Percentiles rank a stretch among this genome's conserved stretches.
phyloP scores from a whole-genome alignment of 768 basidiomycete genomes.

The Phaffia tasmanica region DNA sequence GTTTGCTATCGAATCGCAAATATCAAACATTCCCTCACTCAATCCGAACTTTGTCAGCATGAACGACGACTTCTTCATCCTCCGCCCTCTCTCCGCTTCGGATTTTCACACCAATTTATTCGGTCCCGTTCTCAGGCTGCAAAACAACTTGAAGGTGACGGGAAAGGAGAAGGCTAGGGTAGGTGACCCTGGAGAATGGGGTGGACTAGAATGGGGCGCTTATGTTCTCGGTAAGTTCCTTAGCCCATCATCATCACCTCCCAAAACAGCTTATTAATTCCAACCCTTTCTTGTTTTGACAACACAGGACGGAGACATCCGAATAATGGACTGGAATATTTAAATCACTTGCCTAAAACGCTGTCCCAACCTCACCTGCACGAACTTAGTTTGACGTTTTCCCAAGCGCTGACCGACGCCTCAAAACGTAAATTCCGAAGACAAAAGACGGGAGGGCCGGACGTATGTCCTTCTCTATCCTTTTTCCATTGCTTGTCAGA shows the following conservation, averaged over 20 bases:
- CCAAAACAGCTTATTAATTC: background rate
- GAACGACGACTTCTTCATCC: conserved; percentile 25
- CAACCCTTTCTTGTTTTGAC: too few species aligned
- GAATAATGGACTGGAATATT: background rate
- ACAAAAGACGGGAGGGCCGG: conserved; percentile 19
- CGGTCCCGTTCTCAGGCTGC: conserved; percentile 20
- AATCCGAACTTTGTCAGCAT: conserved; percentile 18
- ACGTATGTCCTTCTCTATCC: conserved; percentile 17
- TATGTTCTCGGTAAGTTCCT: conserved; percentile 6
- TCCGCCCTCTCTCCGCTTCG: conserved; percentile 4
- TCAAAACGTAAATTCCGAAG: conserved; percentile 13
- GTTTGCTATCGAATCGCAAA: conserved; percentile 24
- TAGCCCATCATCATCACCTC: background rate
- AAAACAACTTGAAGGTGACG: conserved; percentile 19
- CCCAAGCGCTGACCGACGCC: conserved; percentile 7
- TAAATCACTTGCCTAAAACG: conserved; percentile 19
- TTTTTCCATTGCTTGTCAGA: too few species aligned
- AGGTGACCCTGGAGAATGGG: conserved; percentile 24
- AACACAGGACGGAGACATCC: background rate
- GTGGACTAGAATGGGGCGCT: conserved; percentile 22
- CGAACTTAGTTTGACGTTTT: conserved; percentile 19
- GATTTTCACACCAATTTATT: conserved; percentile 19
- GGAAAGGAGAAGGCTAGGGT: conserved; percentile 12
- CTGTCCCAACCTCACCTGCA: conserved; percentile 17
- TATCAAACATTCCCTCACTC: conserved; percentile 7